phyloP scores from a whole-genome alignment of 2,329 filamentous ascomycete species.

The Aspergillus novofumigatus region DNA sequence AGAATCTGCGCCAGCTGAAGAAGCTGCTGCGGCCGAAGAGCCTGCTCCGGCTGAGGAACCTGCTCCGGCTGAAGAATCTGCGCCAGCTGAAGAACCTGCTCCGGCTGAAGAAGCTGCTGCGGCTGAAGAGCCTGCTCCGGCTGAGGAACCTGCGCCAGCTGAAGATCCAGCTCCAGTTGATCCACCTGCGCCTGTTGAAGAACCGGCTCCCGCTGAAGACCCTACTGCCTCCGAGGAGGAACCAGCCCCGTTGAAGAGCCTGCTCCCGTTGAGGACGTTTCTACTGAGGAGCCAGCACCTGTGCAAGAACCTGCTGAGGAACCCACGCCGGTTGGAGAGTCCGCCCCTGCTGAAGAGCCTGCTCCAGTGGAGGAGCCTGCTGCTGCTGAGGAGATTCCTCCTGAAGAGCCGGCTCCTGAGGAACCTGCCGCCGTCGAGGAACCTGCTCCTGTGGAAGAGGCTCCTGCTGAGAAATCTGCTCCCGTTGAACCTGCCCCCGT shows the following conservation, averaged over 20 bases:
- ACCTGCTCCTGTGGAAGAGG: neutral
- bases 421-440: neutral
- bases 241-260: constrained; percentile 11
- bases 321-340: neutral
- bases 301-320: constrained; percentile 18
- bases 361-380: constrained; percentile 9
- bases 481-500: constrained; percentile 8
- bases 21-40: no score
- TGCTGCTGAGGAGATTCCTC: constrained; percentile 6
- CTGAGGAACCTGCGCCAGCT: no score
- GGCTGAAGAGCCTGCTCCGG: constrained; percentile 13
- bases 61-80: constrained; percentile 3
- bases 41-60: constrained; percentile 2
- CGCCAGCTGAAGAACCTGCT: constrained; percentile 9
- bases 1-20: neutral
- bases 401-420: constrained; percentile 13
- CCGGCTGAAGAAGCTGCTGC: constrained; percentile 9
- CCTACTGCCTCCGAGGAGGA: no score
- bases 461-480: constrained; percentile 1
- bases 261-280: constrained; percentile 4
- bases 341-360: neutral
- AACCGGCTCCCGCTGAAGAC: no score
- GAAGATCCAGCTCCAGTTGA: no score
- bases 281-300: constrained; percentile 12
- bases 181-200: no score